Percentiles rank a stretch among this genome's conserved stretches.
These are phyloP conservation scores for Liquidambar formosana DNA, from an alignment of 164 flowering plant species.

Conservation along the genomic window DNA sequence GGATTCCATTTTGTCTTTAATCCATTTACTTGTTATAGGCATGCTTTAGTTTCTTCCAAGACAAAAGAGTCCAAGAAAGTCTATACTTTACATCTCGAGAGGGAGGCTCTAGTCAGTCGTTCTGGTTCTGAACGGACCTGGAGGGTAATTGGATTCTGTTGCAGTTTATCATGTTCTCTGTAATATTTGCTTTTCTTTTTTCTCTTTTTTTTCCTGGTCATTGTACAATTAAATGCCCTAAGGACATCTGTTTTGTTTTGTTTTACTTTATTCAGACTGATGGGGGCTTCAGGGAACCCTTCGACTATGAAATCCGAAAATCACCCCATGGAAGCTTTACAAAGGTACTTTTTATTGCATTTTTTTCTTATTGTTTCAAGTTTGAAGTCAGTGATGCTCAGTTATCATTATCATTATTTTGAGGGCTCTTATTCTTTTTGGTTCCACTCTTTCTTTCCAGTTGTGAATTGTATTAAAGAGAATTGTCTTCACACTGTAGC, in stretches of 20 bases:
- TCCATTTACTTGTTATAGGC: conserved; percentile 32
- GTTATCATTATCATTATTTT: too few species aligned
- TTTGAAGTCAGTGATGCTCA: not conserved
- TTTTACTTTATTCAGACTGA: conserved; percentile 61
- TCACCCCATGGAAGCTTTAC: conserved; percentile 79
- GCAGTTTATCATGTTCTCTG: not conserved
- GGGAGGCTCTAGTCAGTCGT: conserved; percentile 52
- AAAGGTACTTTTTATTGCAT: conserved; percentile 40
- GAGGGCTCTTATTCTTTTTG: too few species aligned
- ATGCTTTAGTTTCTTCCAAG: conserved; percentile 73
- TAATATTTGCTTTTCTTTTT: not conserved
- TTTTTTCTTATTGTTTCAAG: not conserved
- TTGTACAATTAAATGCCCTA: too few species aligned
- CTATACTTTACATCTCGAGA: conserved; percentile 46
- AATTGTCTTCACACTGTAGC: too few species aligned
- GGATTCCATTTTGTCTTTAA: not conserved
- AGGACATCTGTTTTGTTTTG: conserved; percentile 8
- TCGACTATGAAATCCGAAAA: conserved; percentile 38
- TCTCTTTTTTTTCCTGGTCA: not conserved
- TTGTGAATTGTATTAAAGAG: too few species aligned
- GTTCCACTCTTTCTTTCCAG: too few species aligned
- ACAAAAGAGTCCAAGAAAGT: conserved; percentile 63
- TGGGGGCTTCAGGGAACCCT: conserved; percentile 66
- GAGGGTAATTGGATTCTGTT: conserved; percentile 46
- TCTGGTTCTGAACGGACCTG: conserved; percentile 49